Evolutionary conservation across 139 green algal genomes (phyloP), one percentile per base, ranked within the genome.

Genomic region (Coccomyxa sp.): DNA sequence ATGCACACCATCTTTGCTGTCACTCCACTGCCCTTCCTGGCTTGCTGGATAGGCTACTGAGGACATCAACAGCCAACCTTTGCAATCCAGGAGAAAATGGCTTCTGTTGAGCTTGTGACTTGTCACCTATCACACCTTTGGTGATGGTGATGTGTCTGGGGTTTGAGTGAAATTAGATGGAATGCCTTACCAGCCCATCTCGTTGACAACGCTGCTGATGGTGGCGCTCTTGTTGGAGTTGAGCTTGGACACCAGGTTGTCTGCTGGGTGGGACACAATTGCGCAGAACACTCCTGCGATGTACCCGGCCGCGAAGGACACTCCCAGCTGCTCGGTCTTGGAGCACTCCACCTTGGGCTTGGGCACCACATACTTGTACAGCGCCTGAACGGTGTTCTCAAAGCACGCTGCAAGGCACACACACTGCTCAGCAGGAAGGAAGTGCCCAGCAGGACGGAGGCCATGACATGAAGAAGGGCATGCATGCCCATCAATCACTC

Each of bases 231-330:
- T 97, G 58, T 90, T 88, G 24, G 91, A 79, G 82, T 97, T 97
- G 39, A 98, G 87, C 90, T 97, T 98, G 71, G 92, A 97, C 77
- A 98, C 92, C 79, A 98, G 81, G 91, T 97, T 98, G 88, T 98
- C 94, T 31, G 94, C 94, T 16, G 94, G 94, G 79, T 98, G 94
- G 14, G 86, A 93, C 8, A 98, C 93, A 0, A 96, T 82, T 4
- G 94, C 94, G 82, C 93, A 97, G 85, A 97, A 93, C 38, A 98
- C 91, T 70, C 93, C 90, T 24, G 82, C 92, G 68, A 95, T 98
- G 91, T 98, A 98, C 39, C 92, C 93, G 7, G 87, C 82, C 9
- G 87, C 83, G 74, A 98, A 98, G 29, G 87, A 93, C 27, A 98
- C 94, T 16, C 87, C 92, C 41, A 98, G 88, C 91, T 98, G 94